Evolutionary conservation across 2,329 filamentous ascomycete genomes (phyloP), one percentile per base, ranked within the genome.

Genomic region (Aspergillus awamori): DNA sequence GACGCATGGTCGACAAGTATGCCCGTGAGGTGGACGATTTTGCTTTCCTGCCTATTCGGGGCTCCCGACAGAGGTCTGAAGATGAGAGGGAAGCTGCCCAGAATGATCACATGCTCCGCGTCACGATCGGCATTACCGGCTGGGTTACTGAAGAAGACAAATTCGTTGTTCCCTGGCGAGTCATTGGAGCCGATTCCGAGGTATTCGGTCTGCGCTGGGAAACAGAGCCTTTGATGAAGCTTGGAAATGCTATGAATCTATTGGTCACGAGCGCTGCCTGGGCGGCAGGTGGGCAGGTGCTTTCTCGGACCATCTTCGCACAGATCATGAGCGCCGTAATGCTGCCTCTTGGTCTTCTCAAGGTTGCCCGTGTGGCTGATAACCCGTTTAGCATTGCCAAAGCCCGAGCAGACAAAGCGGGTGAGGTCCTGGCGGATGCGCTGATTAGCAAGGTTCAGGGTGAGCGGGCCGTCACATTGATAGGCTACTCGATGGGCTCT

Each of bases 1-100:
- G 88, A 56, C 89, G 93, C 74, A 92, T 93, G 83, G 90, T 97
- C 83, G 92, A 97, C 65, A 83, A 89, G n/a, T 96, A 96, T 73
- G 86, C 90, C 10, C 88, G 87, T 67, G 92, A 97, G 65, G 89
- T 98, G 15, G 87, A 92, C 69, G 93, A 98, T 71, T 96, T 97
- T 75, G 92, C 87, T 0, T 91, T 98, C 69, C 77, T 97, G 10
- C 91, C 92, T 0, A 81, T 96, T 15, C 86, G 87, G 56, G 84
- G 84, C 13, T 72, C 79, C 13, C 74, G 72, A 48, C 70, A 87
- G 63, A 74, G 82, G 58, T 73, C 87, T 2, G 70, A 73, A 41
- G 72, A 79, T 39, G 74, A 76, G 28, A 74, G 65, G 11, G 72
- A 80, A 61, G 77, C 77, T 13, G 77, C 77, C 5, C 67, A 73